phyloP scores from a whole-genome alignment of 345 rosid species.

The Acer campestre region DNA sequence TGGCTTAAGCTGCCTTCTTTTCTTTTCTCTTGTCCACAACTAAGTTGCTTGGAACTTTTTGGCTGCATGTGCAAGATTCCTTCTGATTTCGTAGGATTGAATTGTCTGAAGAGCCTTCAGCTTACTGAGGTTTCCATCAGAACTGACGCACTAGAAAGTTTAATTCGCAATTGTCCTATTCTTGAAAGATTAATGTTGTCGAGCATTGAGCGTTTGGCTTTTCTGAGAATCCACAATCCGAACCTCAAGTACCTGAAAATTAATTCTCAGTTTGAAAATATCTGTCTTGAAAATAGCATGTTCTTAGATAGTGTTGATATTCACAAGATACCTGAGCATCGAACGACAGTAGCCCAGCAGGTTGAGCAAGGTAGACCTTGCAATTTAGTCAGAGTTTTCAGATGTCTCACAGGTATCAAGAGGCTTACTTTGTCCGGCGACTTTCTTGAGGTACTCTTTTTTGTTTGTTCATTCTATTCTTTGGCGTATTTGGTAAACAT shows the following conservation, averaged over 20 bases:
- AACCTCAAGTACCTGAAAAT: slow-evolving; percentile 37
- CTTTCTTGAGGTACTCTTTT: slow-evolving; percentile 35
- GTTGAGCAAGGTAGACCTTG: slow-evolving; percentile 18
- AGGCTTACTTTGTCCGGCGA: slow-evolving; percentile 29
- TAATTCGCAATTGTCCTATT: slow-evolving; percentile 31
- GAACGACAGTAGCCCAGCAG: not conserved
- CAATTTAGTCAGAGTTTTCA: slow-evolving; percentile 30
- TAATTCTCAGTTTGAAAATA: slow-evolving; percentile 31
- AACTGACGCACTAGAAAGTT: slow-evolving; percentile 24
- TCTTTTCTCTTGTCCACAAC: slow-evolving; percentile 32
- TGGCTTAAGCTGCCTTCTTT: slow-evolving; percentile 31
- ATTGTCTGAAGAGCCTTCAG: slow-evolving; percentile 31
- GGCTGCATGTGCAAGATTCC: slow-evolving; percentile 34
- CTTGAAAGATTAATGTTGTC: slow-evolving; percentile 32
- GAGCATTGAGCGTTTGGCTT: slow-evolving; percentile 27
- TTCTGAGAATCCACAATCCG: slow-evolving; percentile 29
- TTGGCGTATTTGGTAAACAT: not conserved
- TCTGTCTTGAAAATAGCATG: slow-evolving; percentile 26
- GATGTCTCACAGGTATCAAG: slow-evolving; percentile 21
- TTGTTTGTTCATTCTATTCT: not conserved
- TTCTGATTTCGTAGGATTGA: slow-evolving; percentile 27
- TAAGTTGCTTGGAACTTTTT: slow-evolving; percentile 36
- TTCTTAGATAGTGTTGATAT: slow-evolving; percentile 31
- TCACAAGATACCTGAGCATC: slow-evolving; percentile 22
- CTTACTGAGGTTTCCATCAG: slow-evolving; percentile 27